A percentile compares a stretch with the other conserved stretches of the same genome.
Evolutionary conservation across 257 asterid genomes (phyloP).

Genomic region (Solanum microdontum): DNA sequence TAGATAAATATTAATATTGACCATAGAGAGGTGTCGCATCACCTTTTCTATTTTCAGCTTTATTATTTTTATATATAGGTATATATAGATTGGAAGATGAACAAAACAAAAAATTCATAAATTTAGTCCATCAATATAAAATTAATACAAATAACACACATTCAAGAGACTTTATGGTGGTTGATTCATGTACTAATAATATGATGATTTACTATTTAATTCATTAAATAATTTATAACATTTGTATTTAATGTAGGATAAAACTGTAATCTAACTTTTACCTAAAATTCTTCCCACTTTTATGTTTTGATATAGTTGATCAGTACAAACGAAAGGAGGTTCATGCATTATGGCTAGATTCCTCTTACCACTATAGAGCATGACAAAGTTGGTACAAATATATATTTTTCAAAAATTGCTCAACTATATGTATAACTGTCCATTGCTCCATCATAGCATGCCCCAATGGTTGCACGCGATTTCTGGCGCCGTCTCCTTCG

Average conservation of each 20-base stretch:
- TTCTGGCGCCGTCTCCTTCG: background rate
- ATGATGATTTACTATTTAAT: background rate
- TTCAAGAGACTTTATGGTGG: background rate
- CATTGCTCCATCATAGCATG: background rate
- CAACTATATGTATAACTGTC: background rate
- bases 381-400: background rate
- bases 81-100: background rate
- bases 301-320: background rate
- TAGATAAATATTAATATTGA: no score
- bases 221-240: no score
- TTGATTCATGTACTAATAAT: background rate
- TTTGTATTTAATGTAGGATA: no score
- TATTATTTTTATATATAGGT: no score
- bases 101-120: background rate
- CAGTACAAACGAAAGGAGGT: background rate
- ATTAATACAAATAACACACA: background rate
- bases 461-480: background rate
- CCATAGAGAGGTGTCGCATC: no score
- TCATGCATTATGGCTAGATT: background rate
- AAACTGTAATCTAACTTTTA: background rate
- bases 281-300: background rate
- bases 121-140: background rate
- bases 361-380: background rate
- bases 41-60: background rate
- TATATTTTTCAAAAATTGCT: background rate